Evolutionary conservation across 345 rosid genomes (phyloP).

Genomic region (Triadica sebifera): DNA sequence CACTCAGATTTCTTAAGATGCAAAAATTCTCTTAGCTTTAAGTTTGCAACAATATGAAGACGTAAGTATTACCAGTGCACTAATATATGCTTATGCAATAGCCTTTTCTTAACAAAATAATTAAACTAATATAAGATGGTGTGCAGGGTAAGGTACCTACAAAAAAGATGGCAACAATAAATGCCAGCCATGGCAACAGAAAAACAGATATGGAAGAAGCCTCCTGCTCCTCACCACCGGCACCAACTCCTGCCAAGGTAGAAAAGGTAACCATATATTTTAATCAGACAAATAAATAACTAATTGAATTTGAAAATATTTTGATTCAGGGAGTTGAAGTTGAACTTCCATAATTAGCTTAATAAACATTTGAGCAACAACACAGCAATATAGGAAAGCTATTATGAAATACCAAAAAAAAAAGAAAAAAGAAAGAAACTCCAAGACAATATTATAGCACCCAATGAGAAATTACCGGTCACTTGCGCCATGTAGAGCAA

Average conservation of each 20-base stretch:
- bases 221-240: conserved; percentile 91
- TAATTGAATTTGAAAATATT: not conserved
- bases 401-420: not conserved
- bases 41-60: not conserved
- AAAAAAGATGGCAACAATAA: conserved; percentile 79
- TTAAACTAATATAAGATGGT: conserved; percentile 17
- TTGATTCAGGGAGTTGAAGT: too few species aligned
- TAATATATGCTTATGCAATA: not conserved
- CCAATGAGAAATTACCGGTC: not conserved
- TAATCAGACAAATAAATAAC: not conserved
- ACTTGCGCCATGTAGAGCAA: not conserved
- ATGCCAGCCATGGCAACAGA: conserved; percentile 78
- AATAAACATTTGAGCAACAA: not conserved
- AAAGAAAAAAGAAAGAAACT: too few species aligned
- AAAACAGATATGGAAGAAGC: conserved; percentile 66
- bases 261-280: not conserved
- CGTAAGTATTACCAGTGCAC: not conserved
- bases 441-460: not conserved
- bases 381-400: not conserved
- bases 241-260: conserved; percentile 80
- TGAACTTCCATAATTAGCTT: not conserved
- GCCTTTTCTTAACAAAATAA: not conserved
- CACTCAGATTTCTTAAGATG: not conserved
- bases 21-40: not conserved
- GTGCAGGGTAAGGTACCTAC: conserved; percentile 83